Evolutionary conservation across 768 basidiomycete species (phyloP).

Genomic region (Leccinum imitatum): DNA sequence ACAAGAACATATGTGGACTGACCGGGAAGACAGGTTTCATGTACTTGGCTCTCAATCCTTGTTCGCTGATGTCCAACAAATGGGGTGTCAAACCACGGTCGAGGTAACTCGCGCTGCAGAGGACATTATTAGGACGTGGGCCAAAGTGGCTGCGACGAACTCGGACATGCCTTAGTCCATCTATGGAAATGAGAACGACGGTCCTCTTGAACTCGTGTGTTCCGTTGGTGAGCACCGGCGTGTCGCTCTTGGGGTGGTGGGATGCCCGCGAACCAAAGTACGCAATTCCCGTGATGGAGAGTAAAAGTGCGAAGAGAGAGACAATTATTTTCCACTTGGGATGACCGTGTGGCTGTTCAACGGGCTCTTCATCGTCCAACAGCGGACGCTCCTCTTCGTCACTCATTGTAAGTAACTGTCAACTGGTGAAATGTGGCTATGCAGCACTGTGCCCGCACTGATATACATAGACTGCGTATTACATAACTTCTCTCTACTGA

Average conservation of each 20-base stretch:
- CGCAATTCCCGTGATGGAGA: constrained; percentile 11
- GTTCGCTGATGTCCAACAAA: constrained; percentile 73
- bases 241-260: constrained; percentile 1
- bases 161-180: constrained; percentile 66
- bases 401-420: constrained; percentile 3
- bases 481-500: constrained; percentile 6
- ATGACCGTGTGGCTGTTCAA: neutral
- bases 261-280: constrained; percentile 9
- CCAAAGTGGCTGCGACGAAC: neutral
- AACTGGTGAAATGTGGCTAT: constrained; percentile 25
- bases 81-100: constrained; percentile 85
- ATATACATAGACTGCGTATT: constrained; percentile 11
- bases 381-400: constrained; percentile 31
- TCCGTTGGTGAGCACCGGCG: constrained; percentile 63
- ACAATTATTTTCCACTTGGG: constrained; percentile 14
- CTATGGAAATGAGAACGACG: constrained; percentile 82
- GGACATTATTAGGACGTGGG: constrained; percentile 11
- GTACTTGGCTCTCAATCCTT: constrained; percentile 84
- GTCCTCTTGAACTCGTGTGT: constrained; percentile 82
- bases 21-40: constrained; percentile 90
- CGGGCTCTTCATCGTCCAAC: constrained; percentile 17
- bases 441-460: neutral
- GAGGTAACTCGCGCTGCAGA: constrained; percentile 75
- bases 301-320: constrained; percentile 15
- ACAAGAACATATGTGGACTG: constrained; percentile 39